phyloP scores from a whole-genome alignment of 2,329 filamentous ascomycete genomes.

The Microcyclospora tardicrescens region DNA sequence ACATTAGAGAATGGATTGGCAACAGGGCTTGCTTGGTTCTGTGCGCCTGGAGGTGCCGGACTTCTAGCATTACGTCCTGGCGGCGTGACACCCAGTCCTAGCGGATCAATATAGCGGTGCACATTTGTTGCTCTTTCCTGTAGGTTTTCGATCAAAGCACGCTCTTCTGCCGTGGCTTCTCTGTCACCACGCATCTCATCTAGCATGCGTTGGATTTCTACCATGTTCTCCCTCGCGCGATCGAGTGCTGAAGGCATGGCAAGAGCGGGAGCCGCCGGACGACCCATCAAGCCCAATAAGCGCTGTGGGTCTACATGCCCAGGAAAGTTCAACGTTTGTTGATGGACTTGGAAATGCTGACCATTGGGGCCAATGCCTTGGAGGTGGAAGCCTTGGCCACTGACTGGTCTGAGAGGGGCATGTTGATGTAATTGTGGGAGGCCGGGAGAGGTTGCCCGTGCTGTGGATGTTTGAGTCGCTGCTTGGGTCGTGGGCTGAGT shows the following conservation, averaged over 20 bases:
- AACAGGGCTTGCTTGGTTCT: background rate
- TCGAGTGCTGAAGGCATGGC: conserved; percentile 14
- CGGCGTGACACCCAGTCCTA: background rate
- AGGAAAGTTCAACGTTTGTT: conserved; percentile 13
- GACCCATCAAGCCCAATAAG: no score
- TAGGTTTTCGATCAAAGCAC: conserved; percentile 10
- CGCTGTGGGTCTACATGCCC: no score
- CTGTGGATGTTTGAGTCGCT: background rate
- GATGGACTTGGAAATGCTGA: conserved; percentile 18
- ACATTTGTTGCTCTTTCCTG: conserved; percentile 13
- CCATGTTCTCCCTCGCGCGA: conserved; percentile 18
- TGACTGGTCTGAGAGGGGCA: conserved; percentile 4
- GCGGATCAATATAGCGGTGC: conserved; percentile 20
- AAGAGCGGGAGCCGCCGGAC: background rate
- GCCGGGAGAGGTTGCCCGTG: background rate
- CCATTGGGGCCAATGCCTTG: conserved; percentile 18
- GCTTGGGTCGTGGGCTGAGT: background rate
- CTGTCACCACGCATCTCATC: conserved; percentile 13
- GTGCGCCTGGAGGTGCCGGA: background rate
- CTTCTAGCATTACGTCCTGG: background rate
- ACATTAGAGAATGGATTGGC: background rate
- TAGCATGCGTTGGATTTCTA: conserved; percentile 20
- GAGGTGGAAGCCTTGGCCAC: conserved; percentile 16
- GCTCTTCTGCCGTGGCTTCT: conserved; percentile 10
- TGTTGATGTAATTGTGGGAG: background rate